These are phyloP conservation scores for Mycena kentingensis DNA, from an alignment of 768 basidiomycete species.

Conservation along the genomic window DNA sequence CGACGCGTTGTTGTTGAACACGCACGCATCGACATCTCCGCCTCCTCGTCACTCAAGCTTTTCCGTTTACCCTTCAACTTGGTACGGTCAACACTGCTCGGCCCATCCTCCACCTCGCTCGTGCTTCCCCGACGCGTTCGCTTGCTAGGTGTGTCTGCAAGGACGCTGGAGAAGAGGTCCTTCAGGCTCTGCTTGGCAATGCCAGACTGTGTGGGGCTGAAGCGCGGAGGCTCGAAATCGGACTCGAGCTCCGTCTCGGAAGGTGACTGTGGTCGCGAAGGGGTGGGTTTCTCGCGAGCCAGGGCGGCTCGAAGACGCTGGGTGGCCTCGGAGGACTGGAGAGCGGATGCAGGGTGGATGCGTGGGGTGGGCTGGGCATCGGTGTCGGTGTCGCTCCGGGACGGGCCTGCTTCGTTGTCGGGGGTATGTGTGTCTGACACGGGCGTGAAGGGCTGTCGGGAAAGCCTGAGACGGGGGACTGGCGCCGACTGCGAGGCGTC, in stretches of 20 bases:
- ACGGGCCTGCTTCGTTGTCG: conserved; percentile 36
- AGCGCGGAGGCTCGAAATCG: conserved; percentile 55
- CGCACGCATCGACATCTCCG: conserved; percentile 58
- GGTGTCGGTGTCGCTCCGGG: conserved; percentile 40
- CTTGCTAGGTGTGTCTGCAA: conserved; percentile 57
- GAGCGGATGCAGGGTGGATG: conserved; percentile 23
- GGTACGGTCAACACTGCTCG: conserved; percentile 44
- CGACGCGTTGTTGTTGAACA: conserved; percentile 5
- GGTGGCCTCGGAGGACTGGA: conserved; percentile 38
- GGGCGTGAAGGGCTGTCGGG: conserved; percentile 30
- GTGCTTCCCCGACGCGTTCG: conserved; percentile 55
- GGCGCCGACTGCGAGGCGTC: conserved; percentile 28
- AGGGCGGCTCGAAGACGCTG: conserved; percentile 66
- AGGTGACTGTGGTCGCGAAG: conserved; percentile 32
- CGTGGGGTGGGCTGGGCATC: conserved; percentile 42
- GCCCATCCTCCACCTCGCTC: conserved; percentile 61
- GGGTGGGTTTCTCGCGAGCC: conserved; percentile 41
- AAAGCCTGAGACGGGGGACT: conserved; percentile 39
- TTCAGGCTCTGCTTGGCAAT: conserved; percentile 60
- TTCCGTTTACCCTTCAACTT: conserved; percentile 53
- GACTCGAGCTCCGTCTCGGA: conserved; percentile 54
- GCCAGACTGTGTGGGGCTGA: conserved; percentile 42
- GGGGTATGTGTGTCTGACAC: conserved; percentile 28
- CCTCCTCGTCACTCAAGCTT: conserved; percentile 71
- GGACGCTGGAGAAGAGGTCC: conserved; percentile 65